Conservation (phyloP, 1,284 basidiomycete species). For the Puccinia triticina region DNA sequence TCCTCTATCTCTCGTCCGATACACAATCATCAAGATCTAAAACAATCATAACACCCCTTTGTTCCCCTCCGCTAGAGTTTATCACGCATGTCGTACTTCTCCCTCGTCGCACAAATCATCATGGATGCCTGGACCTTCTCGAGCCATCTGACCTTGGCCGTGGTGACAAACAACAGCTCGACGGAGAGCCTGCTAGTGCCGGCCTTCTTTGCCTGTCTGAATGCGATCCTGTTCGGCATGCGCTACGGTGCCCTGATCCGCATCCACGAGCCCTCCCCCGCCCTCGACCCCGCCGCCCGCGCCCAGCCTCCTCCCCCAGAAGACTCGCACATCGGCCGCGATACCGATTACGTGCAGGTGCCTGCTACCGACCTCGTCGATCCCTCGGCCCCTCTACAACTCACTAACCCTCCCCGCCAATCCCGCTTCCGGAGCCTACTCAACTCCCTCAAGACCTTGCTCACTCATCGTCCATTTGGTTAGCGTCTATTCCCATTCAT, state of each 20-base stretch:
- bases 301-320: background rate
- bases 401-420: slow-evolving; percentile 21
- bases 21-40: too few relatives aligned
- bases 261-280: slow-evolving; percentile 52
- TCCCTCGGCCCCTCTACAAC: background rate
- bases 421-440: background rate
- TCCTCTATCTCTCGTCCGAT: too few relatives aligned
- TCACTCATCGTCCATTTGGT: background rate
- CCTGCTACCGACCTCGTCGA: slow-evolving; percentile 10
- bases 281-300: slow-evolving; percentile 15
- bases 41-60: too few relatives aligned
- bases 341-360: slow-evolving; percentile 43
- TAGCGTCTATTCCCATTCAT: background rate
- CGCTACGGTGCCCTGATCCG: slow-evolving; percentile 57
- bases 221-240: slow-evolving; percentile 57
- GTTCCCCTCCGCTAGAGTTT: slow-evolving; percentile 51
- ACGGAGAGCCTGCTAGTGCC: slow-evolving; percentile 55
- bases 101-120: slow-evolving; percentile 56
- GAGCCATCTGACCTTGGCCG: background rate
- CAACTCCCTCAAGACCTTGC: background rate
- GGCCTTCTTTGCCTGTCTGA: slow-evolving; percentile 56
- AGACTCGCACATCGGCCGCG: slow-evolving; percentile 27
- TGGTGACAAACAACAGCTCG: slow-evolving; percentile 53
- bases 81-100: slow-evolving; percentile 56
- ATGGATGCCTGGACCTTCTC: slow-evolving; percentile 56